phyloP scores from a whole-genome alignment of 768 basidiomycete genomes.

The Auricularia sp. region DNA sequence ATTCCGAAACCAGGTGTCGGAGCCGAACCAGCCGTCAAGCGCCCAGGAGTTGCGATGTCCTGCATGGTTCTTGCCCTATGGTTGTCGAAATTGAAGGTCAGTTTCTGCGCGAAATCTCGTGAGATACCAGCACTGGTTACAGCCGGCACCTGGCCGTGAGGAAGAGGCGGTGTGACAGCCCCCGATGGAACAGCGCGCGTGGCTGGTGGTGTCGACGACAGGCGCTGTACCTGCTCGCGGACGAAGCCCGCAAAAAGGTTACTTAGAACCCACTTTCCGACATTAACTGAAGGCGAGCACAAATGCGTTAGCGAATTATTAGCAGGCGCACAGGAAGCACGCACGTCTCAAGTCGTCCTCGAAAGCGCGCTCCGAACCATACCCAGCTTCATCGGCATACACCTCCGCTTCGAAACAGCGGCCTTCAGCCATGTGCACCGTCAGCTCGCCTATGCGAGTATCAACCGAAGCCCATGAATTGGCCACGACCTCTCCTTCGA shows the following conservation, averaged over 20 bases:
- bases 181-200: neutral
- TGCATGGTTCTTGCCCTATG: conserved; percentile 3
- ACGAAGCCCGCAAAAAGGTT: conserved; percentile 79
- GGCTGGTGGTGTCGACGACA: conserved; percentile 14
- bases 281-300: conserved; percentile 50
- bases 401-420: conserved; percentile 89
- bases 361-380: conserved; percentile 46
- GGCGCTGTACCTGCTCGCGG: conserved; percentile 47
- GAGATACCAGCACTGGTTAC: conserved; percentile 1
- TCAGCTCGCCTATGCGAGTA: conserved; percentile 80
- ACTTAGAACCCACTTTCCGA: conserved; percentile 84
- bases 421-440: conserved; percentile 74
- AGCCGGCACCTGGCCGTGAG: conserved; percentile 19
- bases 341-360: conserved; percentile 74
- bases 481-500: conserved; percentile 91
- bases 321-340: conserved; percentile 18
- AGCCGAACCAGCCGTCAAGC: neutral
- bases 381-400: conserved; percentile 86
- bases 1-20: neutral
- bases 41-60: conserved; percentile 13
- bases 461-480: conserved; percentile 81
- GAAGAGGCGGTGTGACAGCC: conserved; percentile 12
- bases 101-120: conserved; percentile 7
- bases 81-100: neutral
- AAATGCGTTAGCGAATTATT: conserved; percentile 1